Evolutionary conservation across 2,329 filamentous ascomycete genomes (phyloP), one percentile per base, ranked within the genome.

Genomic region (Hymenoscyphus scutula): DNA sequence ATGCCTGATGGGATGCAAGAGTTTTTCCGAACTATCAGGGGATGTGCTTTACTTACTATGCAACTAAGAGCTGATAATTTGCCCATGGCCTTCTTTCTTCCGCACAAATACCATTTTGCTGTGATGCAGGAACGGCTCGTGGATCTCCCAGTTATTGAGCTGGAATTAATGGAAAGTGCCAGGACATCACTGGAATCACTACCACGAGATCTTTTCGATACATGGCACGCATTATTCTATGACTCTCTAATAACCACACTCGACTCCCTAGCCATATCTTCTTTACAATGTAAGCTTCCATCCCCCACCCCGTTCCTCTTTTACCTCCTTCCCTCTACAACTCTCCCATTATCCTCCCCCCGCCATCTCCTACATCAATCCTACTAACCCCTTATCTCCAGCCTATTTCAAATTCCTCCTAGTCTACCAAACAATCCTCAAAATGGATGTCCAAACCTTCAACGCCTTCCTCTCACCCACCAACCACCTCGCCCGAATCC

Each of bases 1-100:
- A 78, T 87, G 32, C 79, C 82, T 27, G 84, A 87, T 65, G 84
- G 84, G 45, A 76, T 86, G 74, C 75, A 76, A n/a, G 84, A 86
- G 72, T 86, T 81, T 72, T 82, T 87, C 80, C 84, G 81, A 0
- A 85, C 86, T 67, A 81, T 84, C 64, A 78, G 84, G 30, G 84
- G 84, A 17, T 81, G 86, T 66, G 72, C 83, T 64, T 77, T 86
- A 54, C 77, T 87, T 3, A 79, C 77, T 11, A 77, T 81, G 64
- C 83, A 85, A 68, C 82, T 86, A 79, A 77, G 77, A 72, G 75
- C 76, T 63, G 77, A 79, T 25, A 77, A 80, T 51, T 77, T 77
- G 23, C 78, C 83, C 60, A 74, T 85, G 57, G 85, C 84, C 64
- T 76, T 76, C 54, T 79, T 81, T 63, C 68, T 83, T 15, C 64